Base-by-base conservation (phyloP, 1,284 basidiomycete genomes). In the Rhodotorula mucilaginosa region DNA sequence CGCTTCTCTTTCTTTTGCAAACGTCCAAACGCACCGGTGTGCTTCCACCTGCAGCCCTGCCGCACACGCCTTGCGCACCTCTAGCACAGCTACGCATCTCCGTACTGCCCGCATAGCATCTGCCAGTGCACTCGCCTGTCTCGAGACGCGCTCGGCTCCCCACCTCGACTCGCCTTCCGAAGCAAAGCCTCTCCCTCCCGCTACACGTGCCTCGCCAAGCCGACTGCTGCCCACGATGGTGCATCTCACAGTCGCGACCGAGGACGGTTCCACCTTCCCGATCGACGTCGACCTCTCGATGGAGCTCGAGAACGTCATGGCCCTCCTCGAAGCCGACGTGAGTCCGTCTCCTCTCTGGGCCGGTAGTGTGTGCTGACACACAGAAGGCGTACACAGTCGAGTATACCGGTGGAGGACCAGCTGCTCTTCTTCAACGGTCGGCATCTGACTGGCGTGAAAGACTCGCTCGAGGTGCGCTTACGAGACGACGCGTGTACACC, bases 261-360 rank as follows among this genome's bases (percentile, higher is more conserved):
- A 93, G 68, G 80, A 87, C n/a, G 93, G 92, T 6, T 82, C 84
- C 67, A 68, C 68, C 18, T 93, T 88, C 80, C 82, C 84, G 69
- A 80, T 95, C 67, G 93, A 96, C 79, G 92, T 96, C 75, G 91
- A 93, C 82, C 86, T 90, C 0, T 86, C 86, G 60, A 92, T 97
- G 90, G 88, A 90, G 79, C 85, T 97, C 39, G 90, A 91, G 83
- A 90, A 93, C 80, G 88, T 96, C 52, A 89, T 89, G 85, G 93
- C 91, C 13, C 84, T 97, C 66, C 84, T 96, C 34, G 93, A 95
- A 81, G 93, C 89, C 0, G 93, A 97, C 86, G 93, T 93, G 59
- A 15, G 58, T 54, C 31, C 23, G 3, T 26, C 26, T 7, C 39
- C 29, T 56, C 31, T n/a, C 60, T 23, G 23, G 2, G 18, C 23